A percentile compares a stretch with the other conserved stretches of the same genome.
Conservation (phyloP, 108 stramenopile genomes). For the Discostella pseudostelligera region DNA sequence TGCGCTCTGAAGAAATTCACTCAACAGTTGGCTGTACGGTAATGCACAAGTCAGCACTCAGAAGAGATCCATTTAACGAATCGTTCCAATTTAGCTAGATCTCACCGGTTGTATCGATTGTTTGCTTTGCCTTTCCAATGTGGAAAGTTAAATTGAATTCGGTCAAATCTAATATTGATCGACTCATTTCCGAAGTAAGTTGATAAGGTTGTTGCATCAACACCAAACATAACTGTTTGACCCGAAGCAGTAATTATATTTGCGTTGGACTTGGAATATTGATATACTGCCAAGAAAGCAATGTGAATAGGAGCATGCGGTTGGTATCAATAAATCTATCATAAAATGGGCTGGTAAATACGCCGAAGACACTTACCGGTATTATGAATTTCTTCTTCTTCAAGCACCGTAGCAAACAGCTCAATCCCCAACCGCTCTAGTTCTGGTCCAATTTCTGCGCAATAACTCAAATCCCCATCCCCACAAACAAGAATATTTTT, state of each 20-base stretch:
- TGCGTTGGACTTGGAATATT: slow-evolving; percentile 27
- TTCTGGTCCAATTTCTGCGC: slow-evolving; percentile 50
- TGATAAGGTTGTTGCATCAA: slow-evolving; percentile 66
- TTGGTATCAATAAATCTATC: too few species aligned
- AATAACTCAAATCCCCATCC: slow-evolving; percentile 82
- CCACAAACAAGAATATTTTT: slow-evolving; percentile 64
- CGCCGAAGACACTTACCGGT: slow-evolving; percentile 23
- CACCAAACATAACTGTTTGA: slow-evolving; percentile 56
- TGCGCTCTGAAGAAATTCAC: slow-evolving; percentile 66
- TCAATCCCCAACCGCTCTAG: slow-evolving; percentile 35
- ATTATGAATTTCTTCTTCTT: slow-evolving; percentile 63
- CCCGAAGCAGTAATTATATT: slow-evolving; percentile 23
- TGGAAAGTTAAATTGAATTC: slow-evolving; percentile 85
- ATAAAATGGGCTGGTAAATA: too few species aligned
- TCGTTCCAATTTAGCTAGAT: not conserved
- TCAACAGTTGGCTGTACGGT: slow-evolving; percentile 43
- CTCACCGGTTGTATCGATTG: slow-evolving; percentile 63
- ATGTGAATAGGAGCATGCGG: too few species aligned
- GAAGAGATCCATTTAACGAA: not conserved
- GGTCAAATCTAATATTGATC: slow-evolving; percentile 47
- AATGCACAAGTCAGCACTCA: not conserved
- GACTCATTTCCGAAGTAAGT: slow-evolving; percentile 40
- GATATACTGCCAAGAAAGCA: too few species aligned
- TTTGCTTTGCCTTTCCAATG: slow-evolving; percentile 87
- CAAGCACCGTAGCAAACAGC: slow-evolving; percentile 70